Conservation (phyloP, 768 basidiomycete genomes). For the Phylloporus arenicola region DNA sequence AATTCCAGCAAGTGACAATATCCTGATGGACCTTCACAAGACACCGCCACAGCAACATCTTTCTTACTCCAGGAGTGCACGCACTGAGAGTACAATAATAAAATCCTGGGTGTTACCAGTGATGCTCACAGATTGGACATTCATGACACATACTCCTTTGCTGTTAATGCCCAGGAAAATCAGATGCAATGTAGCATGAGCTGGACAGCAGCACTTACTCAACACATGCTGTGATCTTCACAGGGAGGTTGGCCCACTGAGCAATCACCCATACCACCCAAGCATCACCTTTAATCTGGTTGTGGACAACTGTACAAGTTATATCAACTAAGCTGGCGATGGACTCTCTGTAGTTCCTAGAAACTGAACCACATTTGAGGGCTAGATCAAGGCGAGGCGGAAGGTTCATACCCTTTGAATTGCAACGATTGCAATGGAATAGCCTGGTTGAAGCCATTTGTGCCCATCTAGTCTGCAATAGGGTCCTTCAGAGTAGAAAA, state of each 20-base stretch:
- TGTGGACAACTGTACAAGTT: neutral
- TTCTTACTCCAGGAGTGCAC: neutral
- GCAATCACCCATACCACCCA: constrained; percentile 8
- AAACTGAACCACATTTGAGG: neutral
- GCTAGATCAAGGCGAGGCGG: neutral
- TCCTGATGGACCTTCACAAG: constrained; percentile 4
- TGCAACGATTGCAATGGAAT: too few relatives aligned
- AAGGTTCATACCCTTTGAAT: neutral
- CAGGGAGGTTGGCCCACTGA: constrained; percentile 1
- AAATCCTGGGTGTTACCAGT: neutral
- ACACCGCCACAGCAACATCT: constrained; percentile 1
- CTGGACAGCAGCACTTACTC: neutral
- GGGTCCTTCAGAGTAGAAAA: too few relatives aligned
- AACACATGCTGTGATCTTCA: constrained; percentile 5
- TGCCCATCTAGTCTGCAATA: too few relatives aligned
- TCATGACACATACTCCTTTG: constrained; percentile 4
- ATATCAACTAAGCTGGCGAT: neutral
- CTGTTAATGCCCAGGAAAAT: neutral
- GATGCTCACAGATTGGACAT: neutral
- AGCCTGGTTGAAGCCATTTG: too few relatives aligned
- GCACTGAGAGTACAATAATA: constrained; percentile 1
- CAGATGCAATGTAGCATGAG: neutral
- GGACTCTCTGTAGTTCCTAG: neutral
- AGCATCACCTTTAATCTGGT: constrained; percentile 5
- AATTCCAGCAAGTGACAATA: constrained; percentile 7